Evolutionary conservation across 805 yeast species (phyloP).

Genomic region (Ogataea nonfermentans): DNA sequence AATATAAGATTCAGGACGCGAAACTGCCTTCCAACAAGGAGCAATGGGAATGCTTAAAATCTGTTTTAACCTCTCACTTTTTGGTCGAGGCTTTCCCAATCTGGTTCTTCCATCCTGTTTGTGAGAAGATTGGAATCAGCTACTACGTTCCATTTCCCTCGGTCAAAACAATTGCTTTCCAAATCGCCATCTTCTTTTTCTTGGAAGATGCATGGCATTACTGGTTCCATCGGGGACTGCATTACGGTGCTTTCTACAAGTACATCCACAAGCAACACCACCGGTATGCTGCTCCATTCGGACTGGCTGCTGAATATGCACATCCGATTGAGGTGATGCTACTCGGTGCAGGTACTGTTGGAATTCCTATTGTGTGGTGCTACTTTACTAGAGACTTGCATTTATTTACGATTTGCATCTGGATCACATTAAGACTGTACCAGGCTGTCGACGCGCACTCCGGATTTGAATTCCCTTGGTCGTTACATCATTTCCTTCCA

Average conservation of each 20-base stretch:
- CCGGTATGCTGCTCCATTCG: slow-evolving; percentile 97
- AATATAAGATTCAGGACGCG: slow-evolving; percentile 85
- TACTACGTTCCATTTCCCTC: slow-evolving; percentile 85
- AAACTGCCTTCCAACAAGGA: slow-evolving; percentile 77
- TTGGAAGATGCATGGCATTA: slow-evolving; percentile 97
- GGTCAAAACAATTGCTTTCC: slow-evolving; percentile 53
- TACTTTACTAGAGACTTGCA: slow-evolving; percentile 75
- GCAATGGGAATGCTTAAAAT: slow-evolving; percentile 89
- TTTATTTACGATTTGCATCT: slow-evolving; percentile 79
- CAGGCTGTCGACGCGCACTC: slow-evolving; percentile 98
- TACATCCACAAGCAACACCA: slow-evolving; percentile 97
- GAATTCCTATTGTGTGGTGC: slow-evolving; percentile 86
- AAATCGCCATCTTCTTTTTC: slow-evolving; percentile 74
- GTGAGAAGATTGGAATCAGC: slow-evolving; percentile 75
- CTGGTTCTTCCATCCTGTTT: slow-evolving; percentile 95
- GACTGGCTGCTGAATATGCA: slow-evolving; percentile 95
- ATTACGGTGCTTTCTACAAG: slow-evolving; percentile 85
- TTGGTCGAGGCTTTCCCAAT: slow-evolving; percentile 94
- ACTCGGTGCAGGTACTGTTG: slow-evolving; percentile 94
- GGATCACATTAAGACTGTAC: slow-evolving; percentile 86
- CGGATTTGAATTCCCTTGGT: slow-evolving; percentile 98
- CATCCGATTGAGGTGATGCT: slow-evolving; percentile 92
- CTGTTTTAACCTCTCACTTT: slow-evolving; percentile 83
- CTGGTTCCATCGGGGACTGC: slow-evolving; percentile 90
- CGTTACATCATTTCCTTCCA: slow-evolving; percentile 86